phyloP scores from a whole-genome alignment of 2,329 filamentous ascomycete genomes.

The Cercospora zeina region DNA sequence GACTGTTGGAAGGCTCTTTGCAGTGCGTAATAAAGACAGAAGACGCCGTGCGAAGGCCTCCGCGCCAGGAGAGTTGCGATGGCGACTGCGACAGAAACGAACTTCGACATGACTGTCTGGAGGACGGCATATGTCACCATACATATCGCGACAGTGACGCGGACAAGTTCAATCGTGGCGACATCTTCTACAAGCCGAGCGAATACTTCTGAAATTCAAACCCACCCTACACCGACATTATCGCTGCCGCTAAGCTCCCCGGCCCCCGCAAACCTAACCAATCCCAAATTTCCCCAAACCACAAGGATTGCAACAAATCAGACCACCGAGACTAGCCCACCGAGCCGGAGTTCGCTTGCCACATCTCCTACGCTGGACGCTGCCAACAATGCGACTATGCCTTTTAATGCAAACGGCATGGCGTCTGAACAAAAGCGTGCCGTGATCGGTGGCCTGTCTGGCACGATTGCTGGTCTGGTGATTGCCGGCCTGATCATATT shows the following conservation, averaged over 20 bases:
- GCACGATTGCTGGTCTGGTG: conserved; percentile 37
- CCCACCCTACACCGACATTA: background rate
- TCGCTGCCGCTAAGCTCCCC: conserved; percentile 10
- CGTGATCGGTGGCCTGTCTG: conserved; percentile 37
- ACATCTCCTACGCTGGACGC: conserved; percentile 1
- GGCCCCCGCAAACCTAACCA: conserved; percentile 11
- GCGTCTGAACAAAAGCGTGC: conserved; percentile 30
- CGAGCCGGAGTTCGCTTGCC: background rate
- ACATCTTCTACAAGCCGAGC: background rate
- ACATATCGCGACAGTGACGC: conserved; percentile 2
- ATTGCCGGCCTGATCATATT: conserved; percentile 35
- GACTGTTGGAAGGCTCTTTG: conserved; percentile 1
- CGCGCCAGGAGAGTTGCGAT: background rate
- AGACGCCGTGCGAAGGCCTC: background rate
- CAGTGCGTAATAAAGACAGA: background rate
- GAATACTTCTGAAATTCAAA: background rate
- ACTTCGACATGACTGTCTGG: conserved; percentile 6
- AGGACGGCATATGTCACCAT: conserved; percentile 14
- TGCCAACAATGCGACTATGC: conserved; percentile 15
- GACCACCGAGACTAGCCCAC: background rate
- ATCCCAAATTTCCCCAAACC: conserved; percentile 11
- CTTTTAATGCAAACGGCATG: conserved; percentile 19
- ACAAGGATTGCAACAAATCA: conserved; percentile 3
- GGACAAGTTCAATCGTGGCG: background rate
- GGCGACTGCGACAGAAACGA: conserved; percentile 8